Conservation (phyloP, 2,329 filamentous ascomycete species). For the Didymella pomorum region DNA sequence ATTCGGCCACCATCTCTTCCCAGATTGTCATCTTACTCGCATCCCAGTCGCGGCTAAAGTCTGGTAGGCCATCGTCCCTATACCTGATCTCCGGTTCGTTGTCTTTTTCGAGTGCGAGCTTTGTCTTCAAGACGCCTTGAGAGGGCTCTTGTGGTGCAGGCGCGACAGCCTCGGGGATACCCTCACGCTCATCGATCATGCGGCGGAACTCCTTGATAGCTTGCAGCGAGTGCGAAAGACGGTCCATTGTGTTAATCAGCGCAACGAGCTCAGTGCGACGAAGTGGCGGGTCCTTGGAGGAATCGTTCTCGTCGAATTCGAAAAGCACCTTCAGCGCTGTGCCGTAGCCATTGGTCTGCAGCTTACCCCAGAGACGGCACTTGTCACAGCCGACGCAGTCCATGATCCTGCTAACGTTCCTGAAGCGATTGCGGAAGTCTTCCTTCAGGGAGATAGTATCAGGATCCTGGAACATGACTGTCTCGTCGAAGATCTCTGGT, state of each 20-base stretch:
- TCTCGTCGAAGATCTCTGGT: constrained; percentile 89
- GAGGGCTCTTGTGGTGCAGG: constrained; percentile 33
- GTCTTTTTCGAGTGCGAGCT: constrained; percentile 33
- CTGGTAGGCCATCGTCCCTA: constrained; percentile 52
- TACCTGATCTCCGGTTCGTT: constrained; percentile 23
- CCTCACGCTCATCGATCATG: constrained; percentile 56
- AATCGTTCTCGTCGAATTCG: constrained; percentile 79
- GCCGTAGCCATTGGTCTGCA: constrained; percentile 94
- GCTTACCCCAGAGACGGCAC: constrained; percentile 95
- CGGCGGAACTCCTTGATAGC: constrained; percentile 76
- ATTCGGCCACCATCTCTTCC: constrained; percentile 71
- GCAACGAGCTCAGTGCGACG: constrained; percentile 93
- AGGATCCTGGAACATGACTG: constrained; percentile 84
- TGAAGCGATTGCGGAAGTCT: constrained; percentile 96
- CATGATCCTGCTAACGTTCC: constrained; percentile 96
- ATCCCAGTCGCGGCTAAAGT: constrained; percentile 54
- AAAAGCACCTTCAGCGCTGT: constrained; percentile 95
- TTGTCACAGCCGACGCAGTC: constrained; percentile 99
- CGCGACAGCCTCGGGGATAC: constrained; percentile 30
- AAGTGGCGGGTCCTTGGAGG: constrained; percentile 71
- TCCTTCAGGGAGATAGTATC: constrained; percentile 84
- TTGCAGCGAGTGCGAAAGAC: constrained; percentile 80
- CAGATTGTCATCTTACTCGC: constrained; percentile 55
- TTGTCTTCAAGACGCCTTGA: constrained; percentile 45
- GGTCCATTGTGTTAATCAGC: constrained; percentile 90